These are phyloP conservation scores for Fusarium pilosicola DNA, from an alignment of 2,329 filamentous ascomycete genomes.

Conservation along the genomic window DNA sequence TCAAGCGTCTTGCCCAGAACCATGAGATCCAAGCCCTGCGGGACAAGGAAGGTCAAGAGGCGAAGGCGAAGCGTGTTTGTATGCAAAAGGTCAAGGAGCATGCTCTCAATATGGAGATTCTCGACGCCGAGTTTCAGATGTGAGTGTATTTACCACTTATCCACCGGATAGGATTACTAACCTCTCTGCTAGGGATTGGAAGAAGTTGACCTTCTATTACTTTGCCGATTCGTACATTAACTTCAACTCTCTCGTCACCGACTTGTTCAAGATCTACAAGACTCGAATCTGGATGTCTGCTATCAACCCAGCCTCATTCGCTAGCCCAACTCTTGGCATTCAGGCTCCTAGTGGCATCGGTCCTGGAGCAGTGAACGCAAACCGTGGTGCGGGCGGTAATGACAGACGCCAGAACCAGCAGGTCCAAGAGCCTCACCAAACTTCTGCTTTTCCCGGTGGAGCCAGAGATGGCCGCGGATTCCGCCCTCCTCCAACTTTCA, in stretches of 20 bases:
- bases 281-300: slow-evolving; percentile 99
- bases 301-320: slow-evolving; percentile 96
- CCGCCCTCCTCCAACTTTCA: slow-evolving; percentile 53
- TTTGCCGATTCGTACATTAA: slow-evolving; percentile 99
- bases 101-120: slow-evolving; percentile 95
- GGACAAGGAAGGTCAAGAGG: slow-evolving; percentile 97
- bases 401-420: slow-evolving; percentile 63
- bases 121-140: slow-evolving; percentile 99
- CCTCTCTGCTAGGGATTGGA: slow-evolving; percentile 80
- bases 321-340: slow-evolving; percentile 77
- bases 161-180: slow-evolving; percentile 7
- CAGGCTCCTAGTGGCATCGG: slow-evolving; percentile 75
- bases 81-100: slow-evolving; percentile 97
- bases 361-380: slow-evolving; percentile 71
- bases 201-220: slow-evolving; percentile 99
- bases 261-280: slow-evolving; percentile 99
- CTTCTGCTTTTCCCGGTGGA: slow-evolving; percentile 50
- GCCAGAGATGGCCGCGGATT: slow-evolving; percentile 54
- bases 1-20: slow-evolving; percentile 90
- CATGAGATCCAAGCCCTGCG: slow-evolving; percentile 90
- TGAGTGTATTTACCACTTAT: slow-evolving; percentile 60
- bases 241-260: slow-evolving; percentile 96
- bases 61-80: slow-evolving; percentile 95
- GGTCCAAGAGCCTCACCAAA: slow-evolving; percentile 46
- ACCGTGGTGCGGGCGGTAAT: slow-evolving; percentile 54